Evolutionary conservation across 1,284 basidiomycete genomes (phyloP).

Genomic region (Heterobasidion irregulare): DNA sequence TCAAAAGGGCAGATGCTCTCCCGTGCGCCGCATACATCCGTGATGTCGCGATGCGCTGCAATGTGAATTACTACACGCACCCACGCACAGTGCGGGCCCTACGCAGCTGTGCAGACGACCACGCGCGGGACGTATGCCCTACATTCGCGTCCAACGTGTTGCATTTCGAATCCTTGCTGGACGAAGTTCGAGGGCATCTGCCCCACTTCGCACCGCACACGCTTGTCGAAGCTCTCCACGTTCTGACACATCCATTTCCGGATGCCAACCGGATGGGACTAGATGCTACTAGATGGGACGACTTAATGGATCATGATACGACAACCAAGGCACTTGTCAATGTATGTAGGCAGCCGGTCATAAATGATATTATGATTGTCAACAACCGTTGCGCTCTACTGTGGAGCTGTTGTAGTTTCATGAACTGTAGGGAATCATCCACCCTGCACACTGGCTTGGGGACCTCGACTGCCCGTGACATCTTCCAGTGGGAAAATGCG

Average conservation of each 20-base stretch:
- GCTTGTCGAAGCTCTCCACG: too few species aligned
- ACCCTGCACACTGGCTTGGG: background rate
- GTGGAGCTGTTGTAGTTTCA: background rate
- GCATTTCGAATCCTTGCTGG: too few species aligned
- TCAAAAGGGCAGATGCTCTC: too few species aligned
- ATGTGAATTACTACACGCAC: too few species aligned
- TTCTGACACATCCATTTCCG: background rate
- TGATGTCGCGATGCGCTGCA: too few species aligned
- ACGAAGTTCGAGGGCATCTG: too few species aligned
- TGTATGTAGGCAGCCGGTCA: background rate
- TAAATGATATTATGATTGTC: background rate
- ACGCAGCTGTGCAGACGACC: too few species aligned
- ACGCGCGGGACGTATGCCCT: too few species aligned
- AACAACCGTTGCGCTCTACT: background rate
- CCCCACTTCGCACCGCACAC: too few species aligned
- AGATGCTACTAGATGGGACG: background rate
- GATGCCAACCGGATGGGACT: background rate
- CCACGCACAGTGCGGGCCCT: too few species aligned
- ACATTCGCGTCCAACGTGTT: too few species aligned
- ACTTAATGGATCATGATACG: background rate
- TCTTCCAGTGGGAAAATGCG: background rate
- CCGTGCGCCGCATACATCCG: too few species aligned
- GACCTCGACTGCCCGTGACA: background rate
- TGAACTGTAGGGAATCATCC: background rate
- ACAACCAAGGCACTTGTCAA: background rate